Evolutionary conservation across 2,329 filamentous ascomycete genomes (phyloP).

Genomic region (Neopestalotiopsis rosae): DNA sequence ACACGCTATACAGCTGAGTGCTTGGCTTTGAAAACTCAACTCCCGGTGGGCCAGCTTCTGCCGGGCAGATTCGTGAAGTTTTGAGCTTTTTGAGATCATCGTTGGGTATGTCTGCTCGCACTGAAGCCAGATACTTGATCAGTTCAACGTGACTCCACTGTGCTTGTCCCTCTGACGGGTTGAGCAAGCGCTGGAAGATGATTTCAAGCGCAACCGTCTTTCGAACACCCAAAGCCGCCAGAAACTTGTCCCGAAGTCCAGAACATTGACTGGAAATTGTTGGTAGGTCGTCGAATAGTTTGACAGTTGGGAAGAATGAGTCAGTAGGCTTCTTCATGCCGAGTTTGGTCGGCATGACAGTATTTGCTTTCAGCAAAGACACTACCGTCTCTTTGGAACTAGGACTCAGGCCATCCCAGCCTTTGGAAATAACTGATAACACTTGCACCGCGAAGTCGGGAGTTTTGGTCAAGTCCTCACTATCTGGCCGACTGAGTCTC

Average conservation of each 20-base stretch:
- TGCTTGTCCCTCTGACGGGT: conserved; percentile 56
- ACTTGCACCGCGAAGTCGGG: conserved; percentile 78
- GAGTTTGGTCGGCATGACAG: conserved; percentile 86
- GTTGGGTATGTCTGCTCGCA: conserved; percentile 83
- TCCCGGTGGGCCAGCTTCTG: conserved; percentile 66
- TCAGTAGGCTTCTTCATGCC: conserved; percentile 88
- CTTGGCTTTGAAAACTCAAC: conserved; percentile 59
- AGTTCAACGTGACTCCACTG: conserved; percentile 94
- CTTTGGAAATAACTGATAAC: conserved; percentile 81
- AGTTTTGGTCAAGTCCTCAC: conserved; percentile 74
- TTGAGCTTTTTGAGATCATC: conserved; percentile 82
- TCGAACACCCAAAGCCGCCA: conserved; percentile 82
- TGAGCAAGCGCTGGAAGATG: conserved; percentile 86
- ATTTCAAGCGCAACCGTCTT: conserved; percentile 95
- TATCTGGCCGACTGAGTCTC: conserved; percentile 60
- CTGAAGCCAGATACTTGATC: conserved; percentile 91
- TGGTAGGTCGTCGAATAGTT: conserved; percentile 91
- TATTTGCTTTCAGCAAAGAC: conserved; percentile 67
- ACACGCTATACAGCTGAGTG: conserved; percentile 69
- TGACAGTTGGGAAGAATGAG: conserved; percentile 92
- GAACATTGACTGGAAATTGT: conserved; percentile 73
- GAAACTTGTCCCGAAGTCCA: conserved; percentile 88
- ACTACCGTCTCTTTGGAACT: conserved; percentile 70
- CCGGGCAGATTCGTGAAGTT: conserved; percentile 81
- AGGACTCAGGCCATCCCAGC: conserved; percentile 81